Conservation (phyloP, 163 green algal species). For the Chlamydomonas reinhardtii region DNA sequence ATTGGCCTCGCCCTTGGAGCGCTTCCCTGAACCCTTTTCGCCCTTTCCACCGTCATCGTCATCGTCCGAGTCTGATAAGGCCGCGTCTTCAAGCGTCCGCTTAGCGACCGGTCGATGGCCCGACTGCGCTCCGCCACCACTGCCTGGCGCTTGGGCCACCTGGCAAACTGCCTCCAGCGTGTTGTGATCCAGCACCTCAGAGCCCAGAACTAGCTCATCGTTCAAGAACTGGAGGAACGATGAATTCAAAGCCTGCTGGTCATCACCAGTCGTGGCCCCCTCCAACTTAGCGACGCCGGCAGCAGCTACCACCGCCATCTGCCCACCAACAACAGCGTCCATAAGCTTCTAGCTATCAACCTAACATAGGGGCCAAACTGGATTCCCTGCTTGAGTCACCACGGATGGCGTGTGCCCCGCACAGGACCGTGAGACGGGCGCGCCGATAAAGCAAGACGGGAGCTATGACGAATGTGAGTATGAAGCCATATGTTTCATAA, state of each 20-base stretch:
- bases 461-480: too few relatives aligned
- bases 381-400: too few relatives aligned
- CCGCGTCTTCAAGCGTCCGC: not conserved
- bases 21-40: conserved; percentile 26
- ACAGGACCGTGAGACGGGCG: too few relatives aligned
- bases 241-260: not conserved
- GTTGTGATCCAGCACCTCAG: conserved; percentile 6
- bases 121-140: not conserved
- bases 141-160: not conserved
- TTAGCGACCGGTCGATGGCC: not conserved
- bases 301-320: not conserved
- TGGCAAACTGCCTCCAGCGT: conserved; percentile 29
- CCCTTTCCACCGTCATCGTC: conserved; percentile 19
- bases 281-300: not conserved
- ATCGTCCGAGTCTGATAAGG: conserved; percentile 34
- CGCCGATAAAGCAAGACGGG: too few relatives aligned
- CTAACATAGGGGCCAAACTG: too few relatives aligned
- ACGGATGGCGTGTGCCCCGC: too few relatives aligned
- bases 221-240: conserved; percentile 33
- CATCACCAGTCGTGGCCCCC: not conserved
- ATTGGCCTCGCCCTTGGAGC: conserved; percentile 16
- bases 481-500: too few relatives aligned
- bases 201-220: conserved; percentile 42
- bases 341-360: too few relatives aligned
- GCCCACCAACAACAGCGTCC: too few relatives aligned